phyloP scores from a whole-genome alignment of 305 asterid genomes.

The Rubia occidens region DNA sequence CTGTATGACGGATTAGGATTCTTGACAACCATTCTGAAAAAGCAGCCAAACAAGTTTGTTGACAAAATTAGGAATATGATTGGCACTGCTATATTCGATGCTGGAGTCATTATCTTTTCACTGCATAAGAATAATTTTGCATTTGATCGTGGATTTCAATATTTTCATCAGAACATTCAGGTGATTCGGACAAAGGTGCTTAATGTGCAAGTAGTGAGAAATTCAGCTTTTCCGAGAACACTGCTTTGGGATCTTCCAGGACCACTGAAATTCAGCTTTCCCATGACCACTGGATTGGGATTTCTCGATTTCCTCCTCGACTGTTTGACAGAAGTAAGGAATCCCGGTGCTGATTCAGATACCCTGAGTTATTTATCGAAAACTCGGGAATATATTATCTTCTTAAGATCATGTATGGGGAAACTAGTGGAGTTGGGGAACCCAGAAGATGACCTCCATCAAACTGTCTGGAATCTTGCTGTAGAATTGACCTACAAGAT shows the following conservation, averaged over 20 bases:
- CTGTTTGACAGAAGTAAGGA: no score
- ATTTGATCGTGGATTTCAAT: neutral
- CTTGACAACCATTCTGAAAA: neutral
- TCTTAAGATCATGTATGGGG: neutral
- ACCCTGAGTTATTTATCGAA: no score
- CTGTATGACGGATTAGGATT: neutral
- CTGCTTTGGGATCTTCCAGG: neutral
- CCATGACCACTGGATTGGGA: neutral
- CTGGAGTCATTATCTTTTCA: neutral
- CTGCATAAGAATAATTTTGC: neutral
- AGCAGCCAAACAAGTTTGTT: neutral
- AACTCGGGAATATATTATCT: neutral
- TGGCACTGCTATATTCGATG: neutral
- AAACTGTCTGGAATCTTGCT: neutral
- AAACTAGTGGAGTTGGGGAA: neutral
- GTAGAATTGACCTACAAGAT: neutral
- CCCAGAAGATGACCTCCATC: slow-evolving; percentile 2
- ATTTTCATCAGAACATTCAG: neutral
- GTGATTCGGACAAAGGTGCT: neutral
- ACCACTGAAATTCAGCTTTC: neutral
- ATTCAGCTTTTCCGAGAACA: neutral
- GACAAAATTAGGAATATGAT: neutral
- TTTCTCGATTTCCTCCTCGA: neutral
- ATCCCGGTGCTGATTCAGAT: neutral
- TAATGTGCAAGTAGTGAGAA: neutral